Conservation (phyloP, 768 basidiomycete genomes). For the Rhizopogon salebrosus region DNA sequence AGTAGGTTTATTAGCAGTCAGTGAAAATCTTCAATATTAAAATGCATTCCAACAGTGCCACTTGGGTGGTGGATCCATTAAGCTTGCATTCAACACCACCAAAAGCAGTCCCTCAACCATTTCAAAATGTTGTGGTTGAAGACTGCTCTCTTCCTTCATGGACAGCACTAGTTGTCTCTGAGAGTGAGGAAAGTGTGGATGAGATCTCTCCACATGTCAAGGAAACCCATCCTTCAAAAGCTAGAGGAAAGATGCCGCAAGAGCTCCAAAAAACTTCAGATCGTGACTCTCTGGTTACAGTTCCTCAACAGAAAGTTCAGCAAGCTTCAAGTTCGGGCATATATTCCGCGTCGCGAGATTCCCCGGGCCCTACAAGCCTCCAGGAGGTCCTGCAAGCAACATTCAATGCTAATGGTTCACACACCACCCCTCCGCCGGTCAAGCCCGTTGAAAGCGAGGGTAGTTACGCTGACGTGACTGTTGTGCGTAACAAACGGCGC, state of each 20-base stretch:
- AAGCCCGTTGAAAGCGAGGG: neutral
- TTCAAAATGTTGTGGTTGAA: neutral
- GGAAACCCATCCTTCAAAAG: neutral
- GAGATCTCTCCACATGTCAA: neutral
- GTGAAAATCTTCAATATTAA: too few species aligned
- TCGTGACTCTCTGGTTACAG: neutral
- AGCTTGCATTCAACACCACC: neutral
- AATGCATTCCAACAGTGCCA: neutral
- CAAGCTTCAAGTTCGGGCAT: neutral
- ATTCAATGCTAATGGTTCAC: neutral
- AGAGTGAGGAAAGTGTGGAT: neutral
- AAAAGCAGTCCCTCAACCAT: neutral
- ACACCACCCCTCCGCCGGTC: neutral
- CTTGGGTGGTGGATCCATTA: neutral
- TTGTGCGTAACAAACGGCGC: too few species aligned
- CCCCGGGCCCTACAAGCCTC: neutral
- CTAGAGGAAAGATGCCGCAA: neutral
- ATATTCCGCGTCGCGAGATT: neutral
- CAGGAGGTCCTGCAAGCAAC: neutral
- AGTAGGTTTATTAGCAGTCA: neutral
- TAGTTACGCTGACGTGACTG: neutral
- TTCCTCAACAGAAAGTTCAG: neutral
- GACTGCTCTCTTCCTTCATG: neutral
- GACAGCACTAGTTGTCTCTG: neutral
- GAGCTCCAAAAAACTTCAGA: neutral